phyloP scores from a whole-genome alignment of 768 basidiomycete species.

The Phylloporus scabripes region DNA sequence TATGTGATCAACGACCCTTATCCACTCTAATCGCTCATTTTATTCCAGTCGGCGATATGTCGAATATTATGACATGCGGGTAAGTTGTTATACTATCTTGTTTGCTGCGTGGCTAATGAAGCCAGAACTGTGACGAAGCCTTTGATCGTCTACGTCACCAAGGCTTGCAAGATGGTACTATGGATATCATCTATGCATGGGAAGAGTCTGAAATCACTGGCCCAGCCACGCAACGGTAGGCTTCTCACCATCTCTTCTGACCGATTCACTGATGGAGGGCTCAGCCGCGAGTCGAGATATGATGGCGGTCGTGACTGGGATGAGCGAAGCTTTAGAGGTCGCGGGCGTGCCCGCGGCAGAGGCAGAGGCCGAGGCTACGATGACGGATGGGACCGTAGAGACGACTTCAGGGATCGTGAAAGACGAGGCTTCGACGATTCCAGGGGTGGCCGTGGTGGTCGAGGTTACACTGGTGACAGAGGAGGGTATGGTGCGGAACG shows the following conservation, averaged over 20 bases:
- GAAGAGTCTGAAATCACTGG: conserved; percentile 57
- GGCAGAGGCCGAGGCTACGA: conserved; percentile 34
- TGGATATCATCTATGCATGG: conserved; percentile 87
- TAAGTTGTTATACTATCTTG: conserved; percentile 30
- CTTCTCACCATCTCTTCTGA: background rate
- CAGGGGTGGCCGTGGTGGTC: conserved; percentile 32
- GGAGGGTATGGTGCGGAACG: conserved; percentile 40
- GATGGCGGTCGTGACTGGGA: conserved; percentile 48
- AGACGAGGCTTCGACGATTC: conserved; percentile 33
- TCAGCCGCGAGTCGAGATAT: conserved; percentile 30
- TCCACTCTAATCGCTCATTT: conserved; percentile 2
- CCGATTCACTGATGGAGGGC: conserved; percentile 4
- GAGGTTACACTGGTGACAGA: conserved; percentile 35
- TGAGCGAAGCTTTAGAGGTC: conserved; percentile 36
- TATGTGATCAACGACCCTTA: conserved; percentile 23
- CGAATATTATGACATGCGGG: conserved; percentile 90
- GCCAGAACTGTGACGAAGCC: conserved; percentile 70
- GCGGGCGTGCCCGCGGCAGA: conserved; percentile 35
- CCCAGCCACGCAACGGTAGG: conserved; percentile 40
- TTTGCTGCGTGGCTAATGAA: conserved; percentile 6
- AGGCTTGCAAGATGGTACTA: conserved; percentile 75
- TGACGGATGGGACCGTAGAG: conserved; percentile 43
- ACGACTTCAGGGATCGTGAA: conserved; percentile 39
- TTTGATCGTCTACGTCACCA: conserved; percentile 76
- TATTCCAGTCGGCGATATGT: conserved; percentile 73